Evolutionary conservation across 768 basidiomycete species (phyloP), one percentile per base, ranked within the genome.

Genomic region (Lepiota venenata): DNA sequence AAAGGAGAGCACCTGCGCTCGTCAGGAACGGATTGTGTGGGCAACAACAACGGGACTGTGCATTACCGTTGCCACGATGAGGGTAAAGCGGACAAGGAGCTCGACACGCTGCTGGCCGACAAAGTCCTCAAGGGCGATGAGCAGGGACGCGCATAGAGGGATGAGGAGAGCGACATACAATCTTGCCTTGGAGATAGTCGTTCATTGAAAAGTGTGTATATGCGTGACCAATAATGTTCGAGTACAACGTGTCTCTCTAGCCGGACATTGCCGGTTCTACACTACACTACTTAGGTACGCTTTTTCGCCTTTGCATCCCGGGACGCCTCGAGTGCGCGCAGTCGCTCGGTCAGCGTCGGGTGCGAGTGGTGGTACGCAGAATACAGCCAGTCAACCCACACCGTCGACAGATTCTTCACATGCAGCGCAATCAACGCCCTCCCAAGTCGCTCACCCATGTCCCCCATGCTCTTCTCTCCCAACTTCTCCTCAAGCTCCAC

Each of bases 281-380:
- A 20, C 38, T 40, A 22, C 36, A 47, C 39, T 44, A 44, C 29
- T 14, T 48, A 50, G 1, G 8, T 43, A 22, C 47, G 66, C 65
- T 78, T 77, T 64, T 74, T 76, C 61, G 73, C 66, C 32, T 72
- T 71, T 57, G 74, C 69, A 4, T 67, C 69, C 61, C 84, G 78
- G 74, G 80, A 84, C n/a, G 70, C 66, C 56, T 96, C 92, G 37
- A 97, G 77, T 2, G 83, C 91, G 58, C 82, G 85, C 63, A 98
- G 73, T 7, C 95, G 81, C 73, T 99, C 95, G 36, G 90, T 88
- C 59, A 99, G 69, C 2, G 93, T 97, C 4, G 96, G 96, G 69
- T 99, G 96, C 44, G 91, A 94, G 70, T 98, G 93, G 68, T 97
- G 93, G 62, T 93, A 97, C 18, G 91, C 91, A 47, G 93, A 97